A percentile compares a stretch with the other conserved stretches of the same genome.
Conservation (phyloP, 169 alveolate genomes). For the Toxoplasma gondii region DNA sequence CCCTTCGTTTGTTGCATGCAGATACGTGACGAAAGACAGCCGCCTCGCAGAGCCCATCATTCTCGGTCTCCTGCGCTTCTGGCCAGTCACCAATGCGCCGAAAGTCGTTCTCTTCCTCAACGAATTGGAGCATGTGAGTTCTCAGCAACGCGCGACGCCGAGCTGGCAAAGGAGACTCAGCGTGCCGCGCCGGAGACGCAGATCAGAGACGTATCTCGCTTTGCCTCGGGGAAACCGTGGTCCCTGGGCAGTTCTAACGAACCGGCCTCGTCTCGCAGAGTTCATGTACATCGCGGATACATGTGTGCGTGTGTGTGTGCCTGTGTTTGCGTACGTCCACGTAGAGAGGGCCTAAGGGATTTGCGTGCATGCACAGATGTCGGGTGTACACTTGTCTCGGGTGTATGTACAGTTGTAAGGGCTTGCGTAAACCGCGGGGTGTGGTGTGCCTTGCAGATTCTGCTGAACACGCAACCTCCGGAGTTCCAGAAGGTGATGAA, state of each 20-base stretch:
- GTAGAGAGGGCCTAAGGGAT: too few species aligned
- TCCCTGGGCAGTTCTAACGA: too few species aligned
- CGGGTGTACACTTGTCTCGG: too few species aligned
- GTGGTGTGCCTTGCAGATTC: slow-evolving; percentile 15
- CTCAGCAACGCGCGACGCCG: not conserved
- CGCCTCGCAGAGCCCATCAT: slow-evolving; percentile 93
- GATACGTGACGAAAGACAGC: slow-evolving; percentile 93
- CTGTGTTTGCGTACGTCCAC: too few species aligned
- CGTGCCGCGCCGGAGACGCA: too few species aligned
- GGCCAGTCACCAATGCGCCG: slow-evolving; percentile 97
- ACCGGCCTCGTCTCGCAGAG: too few species aligned
- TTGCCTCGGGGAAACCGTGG: too few species aligned
- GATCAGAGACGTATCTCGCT: too few species aligned
- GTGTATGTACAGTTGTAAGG: too few species aligned
- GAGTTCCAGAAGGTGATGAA: slow-evolving; percentile 82
- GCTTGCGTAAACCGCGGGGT: not conserved
- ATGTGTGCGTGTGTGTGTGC: too few species aligned
- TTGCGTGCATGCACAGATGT: too few species aligned
- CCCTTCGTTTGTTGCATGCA: not conserved
- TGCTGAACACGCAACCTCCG: slow-evolving; percentile 83
- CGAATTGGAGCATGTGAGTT: slow-evolving; percentile 93
- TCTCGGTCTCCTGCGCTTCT: slow-evolving; percentile 92
- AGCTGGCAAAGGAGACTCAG: not conserved
- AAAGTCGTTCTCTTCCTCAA: slow-evolving; percentile 94
- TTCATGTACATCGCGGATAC: too few species aligned